Percentiles rank a stretch among this genome's conserved stretches.
Evolutionary conservation across 129 eudicot species (phyloP).

Genomic region (Lactuca sativa): DNA sequence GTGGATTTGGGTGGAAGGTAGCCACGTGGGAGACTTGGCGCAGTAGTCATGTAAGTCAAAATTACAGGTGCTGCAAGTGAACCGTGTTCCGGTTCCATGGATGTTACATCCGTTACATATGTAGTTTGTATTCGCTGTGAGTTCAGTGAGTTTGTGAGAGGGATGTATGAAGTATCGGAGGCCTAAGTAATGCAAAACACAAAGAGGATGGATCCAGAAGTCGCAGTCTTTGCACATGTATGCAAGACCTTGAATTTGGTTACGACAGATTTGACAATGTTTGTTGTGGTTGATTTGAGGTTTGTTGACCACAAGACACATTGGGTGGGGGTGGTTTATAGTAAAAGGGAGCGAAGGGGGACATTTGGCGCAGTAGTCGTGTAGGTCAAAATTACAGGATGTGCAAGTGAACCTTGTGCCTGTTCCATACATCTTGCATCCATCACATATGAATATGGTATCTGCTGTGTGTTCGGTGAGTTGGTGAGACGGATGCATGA

Average conservation of each 20-base stretch:
- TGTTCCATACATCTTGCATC: constrained; percentile 6
- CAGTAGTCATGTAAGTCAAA: constrained; percentile 22
- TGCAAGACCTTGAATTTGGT: not conserved
- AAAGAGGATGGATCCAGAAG: constrained; percentile 16
- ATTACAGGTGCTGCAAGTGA: constrained; percentile 28
- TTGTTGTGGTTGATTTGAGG: not conserved
- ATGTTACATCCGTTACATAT: constrained; percentile 26
- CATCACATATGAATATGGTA: not conserved
- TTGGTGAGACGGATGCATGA: constrained; percentile 1
- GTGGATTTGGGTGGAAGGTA: constrained; percentile 4
- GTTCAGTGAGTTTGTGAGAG: constrained; percentile 11
- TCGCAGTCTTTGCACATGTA: not conserved
- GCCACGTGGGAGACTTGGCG: constrained; percentile 20
- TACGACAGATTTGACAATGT: not conserved
- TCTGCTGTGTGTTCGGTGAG: not conserved
- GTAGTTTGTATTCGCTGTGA: constrained; percentile 1
- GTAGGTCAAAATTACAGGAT: constrained; percentile 10
- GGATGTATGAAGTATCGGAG: constrained; percentile 28
- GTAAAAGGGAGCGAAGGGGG: not conserved
- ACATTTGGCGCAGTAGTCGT: constrained; percentile 8
- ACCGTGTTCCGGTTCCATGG: constrained; percentile 11
- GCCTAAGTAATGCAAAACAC: not conserved
- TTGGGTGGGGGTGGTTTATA: constrained; percentile 10
- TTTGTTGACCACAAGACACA: constrained; percentile 1
- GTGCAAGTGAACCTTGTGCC: constrained; percentile 17